Evolutionary conservation across 2,329 filamentous ascomycete genomes (phyloP), one percentile per base, ranked within the genome.

Genomic region (Teratosphaeria epicoccoides): DNA sequence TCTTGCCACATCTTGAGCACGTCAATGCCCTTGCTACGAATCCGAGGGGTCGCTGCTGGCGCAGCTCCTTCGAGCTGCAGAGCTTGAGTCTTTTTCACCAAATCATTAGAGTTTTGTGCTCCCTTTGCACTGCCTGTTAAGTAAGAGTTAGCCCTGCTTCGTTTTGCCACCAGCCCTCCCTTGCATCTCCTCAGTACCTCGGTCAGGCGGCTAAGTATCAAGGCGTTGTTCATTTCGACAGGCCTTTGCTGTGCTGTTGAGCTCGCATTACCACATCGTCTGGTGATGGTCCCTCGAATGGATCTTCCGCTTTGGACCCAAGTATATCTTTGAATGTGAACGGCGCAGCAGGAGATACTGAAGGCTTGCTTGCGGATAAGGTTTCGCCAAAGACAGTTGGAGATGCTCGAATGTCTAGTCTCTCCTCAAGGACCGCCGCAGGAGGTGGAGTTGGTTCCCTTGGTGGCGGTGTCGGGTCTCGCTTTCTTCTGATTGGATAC

Each of bases 21-120:
- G 67, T 97, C 81, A 20, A 97, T 70, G 51, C 93, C 90, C 67
- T 94, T 95, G 66, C 76, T 80, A 63, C 78, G 82, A 61, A 80
- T 68, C 49, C 74, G 78, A 1, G 60, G 54, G 12, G 55, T 4
- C 28, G 61, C 51, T 23, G 56, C 14, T 20, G 54, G 20, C 7
- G 58, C 44, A 7, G 55, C 22, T n/a, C 25, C 43, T 24, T 61
- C 59, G 10, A 66, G 55, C 45, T 61, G 63, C n/a, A 66, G 49
- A 23, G 55, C 57, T 48, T 61, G 61, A 2, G 63, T 63, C 50
- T 63, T 64, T 57, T 62, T 63, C 25, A 54, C 56, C 25, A 67
- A 46, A 5, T 52, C 58, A 55, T 62, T 61, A 17, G 33, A 40
- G 17, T 3, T 22, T 40, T 20, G 17, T 40, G 33, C n/a, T 40